Evolutionary conservation across 768 basidiomycete species (phyloP), one percentile per base, ranked within the genome.

Genomic region (Amanita exitialis): DNA sequence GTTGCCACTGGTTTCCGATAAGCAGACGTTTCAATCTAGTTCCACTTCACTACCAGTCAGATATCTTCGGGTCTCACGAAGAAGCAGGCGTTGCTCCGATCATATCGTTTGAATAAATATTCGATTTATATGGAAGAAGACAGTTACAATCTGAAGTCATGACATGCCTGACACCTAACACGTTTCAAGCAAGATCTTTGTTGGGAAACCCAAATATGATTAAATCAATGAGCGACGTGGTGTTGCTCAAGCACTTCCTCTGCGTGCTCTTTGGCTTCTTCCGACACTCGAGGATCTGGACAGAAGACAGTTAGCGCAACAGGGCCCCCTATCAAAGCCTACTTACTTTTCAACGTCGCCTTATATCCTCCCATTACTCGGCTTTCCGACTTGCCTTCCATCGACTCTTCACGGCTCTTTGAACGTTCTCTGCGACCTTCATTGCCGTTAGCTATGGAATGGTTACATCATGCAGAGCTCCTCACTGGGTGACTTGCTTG

Each of bases 361-460:
- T 65, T 67, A 44, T 65, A 64, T 1, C 62, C 64, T 9, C 65
- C 64, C n/a, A 65, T 56, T 27, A 62, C 59, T 37, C 55, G 54
- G 25, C 53, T 43, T 12, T 56, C 51, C 9, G 46, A 41, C 39
- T 54, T 49, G n/a, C 49, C 39, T 21, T 49, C 49, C 8, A 30
- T 52, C 7, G 5, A 41, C 21, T 34, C 15, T 15, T n/a, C 28
- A 13, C 34, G 20, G 18, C 21, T 36, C 30, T 20, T 21, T 10
- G 10, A 16, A 25, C 16, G 12, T 16, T 49, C 36, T 16, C 36
- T 9, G 28, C 23, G 36, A 20, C 18, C 48, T 39, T 20, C 37
- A 16, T 16, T 13, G 25, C 1, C 12, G 7, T 49, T 47, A 21
- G 15, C 15, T 25, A 43, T 7, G 9, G n/a, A 13, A 35, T 10